These are phyloP conservation scores for Solanum aculeatissimum DNA, from an alignment of 305 asterid species.

Conservation along the genomic window DNA sequence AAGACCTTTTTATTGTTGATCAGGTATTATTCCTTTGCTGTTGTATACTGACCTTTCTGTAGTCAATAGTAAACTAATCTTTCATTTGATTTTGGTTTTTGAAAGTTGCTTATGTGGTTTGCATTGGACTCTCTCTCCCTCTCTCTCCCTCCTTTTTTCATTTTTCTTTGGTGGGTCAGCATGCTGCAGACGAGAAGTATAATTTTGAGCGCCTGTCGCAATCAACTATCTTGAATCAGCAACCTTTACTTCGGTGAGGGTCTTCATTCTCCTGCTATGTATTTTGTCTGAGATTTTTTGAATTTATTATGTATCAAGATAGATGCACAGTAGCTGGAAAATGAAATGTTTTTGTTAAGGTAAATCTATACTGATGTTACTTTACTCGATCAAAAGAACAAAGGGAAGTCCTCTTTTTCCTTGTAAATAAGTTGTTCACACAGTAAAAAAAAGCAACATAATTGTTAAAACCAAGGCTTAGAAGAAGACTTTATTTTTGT, in stretches of 20 bases:
- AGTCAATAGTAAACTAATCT: background rate
- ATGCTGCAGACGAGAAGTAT: conserved; percentile 98
- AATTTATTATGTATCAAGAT: background rate
- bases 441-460: background rate
- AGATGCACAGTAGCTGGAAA: background rate
- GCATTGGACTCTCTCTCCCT: background rate
- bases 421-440: background rate
- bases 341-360: background rate
- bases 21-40: conserved; percentile 48
- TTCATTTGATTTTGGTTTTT: background rate
- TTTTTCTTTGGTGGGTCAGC: conserved; percentile 33
- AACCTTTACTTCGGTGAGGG: conserved; percentile 82
- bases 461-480: background rate
- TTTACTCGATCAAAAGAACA: background rate
- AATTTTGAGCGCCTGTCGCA: conserved; percentile 76
- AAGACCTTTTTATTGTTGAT: conserved; percentile 93
- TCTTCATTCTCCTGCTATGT: conserved; percentile 5
- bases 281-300: background rate
- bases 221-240: conserved; percentile 88
- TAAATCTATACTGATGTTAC: background rate
- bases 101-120: background rate
- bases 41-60: background rate
- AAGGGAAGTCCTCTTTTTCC: background rate
- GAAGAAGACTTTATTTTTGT: background rate
- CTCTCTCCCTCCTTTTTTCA: background rate